Conservation (phyloP, 2,329 filamentous ascomycete genomes). For the Cercospora sesami region DNA sequence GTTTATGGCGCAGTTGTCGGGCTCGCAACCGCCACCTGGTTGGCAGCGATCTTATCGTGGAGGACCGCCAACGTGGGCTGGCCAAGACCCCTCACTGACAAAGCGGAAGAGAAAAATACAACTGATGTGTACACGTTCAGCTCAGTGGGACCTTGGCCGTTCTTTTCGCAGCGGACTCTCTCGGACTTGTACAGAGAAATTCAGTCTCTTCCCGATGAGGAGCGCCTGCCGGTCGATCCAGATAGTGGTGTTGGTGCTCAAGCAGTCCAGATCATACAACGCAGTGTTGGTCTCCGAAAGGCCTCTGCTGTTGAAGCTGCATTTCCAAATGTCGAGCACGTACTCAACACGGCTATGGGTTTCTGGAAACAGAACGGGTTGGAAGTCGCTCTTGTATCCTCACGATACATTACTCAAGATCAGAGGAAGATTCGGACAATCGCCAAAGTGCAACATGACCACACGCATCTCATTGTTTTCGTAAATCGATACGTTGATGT, state of each 20-base stretch:
- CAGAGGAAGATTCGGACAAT: slow-evolving; percentile 8
- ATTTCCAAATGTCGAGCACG: background rate
- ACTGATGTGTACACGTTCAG: slow-evolving; percentile 8
- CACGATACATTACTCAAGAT: background rate
- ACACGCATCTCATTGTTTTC: slow-evolving; percentile 26
- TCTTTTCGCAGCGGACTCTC: slow-evolving; percentile 15
- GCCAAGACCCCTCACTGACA: background rate
- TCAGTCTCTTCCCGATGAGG: background rate
- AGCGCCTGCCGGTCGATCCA: background rate
- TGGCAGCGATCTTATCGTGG: slow-evolving; percentile 52
- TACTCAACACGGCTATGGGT: slow-evolving; percentile 3
- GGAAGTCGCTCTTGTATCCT: background rate
- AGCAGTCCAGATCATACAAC: background rate
- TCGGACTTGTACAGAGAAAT: slow-evolving; percentile 4
- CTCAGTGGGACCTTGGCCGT: slow-evolving; percentile 1
- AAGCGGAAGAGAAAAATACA: background rate
- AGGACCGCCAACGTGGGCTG: slow-evolving; percentile 52
- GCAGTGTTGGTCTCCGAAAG: background rate
- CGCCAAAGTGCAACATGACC: slow-evolving; percentile 1
- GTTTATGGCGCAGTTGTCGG: slow-evolving; percentile 51
- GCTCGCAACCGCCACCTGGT: slow-evolving; percentile 54
- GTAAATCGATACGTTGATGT: slow-evolving; percentile 5
- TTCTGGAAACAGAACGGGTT: slow-evolving; percentile 6
- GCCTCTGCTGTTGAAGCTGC: background rate
- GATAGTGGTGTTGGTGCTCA: background rate